Conservation (phyloP, 1,284 basidiomycete genomes). For the Sutorius eximius region DNA sequence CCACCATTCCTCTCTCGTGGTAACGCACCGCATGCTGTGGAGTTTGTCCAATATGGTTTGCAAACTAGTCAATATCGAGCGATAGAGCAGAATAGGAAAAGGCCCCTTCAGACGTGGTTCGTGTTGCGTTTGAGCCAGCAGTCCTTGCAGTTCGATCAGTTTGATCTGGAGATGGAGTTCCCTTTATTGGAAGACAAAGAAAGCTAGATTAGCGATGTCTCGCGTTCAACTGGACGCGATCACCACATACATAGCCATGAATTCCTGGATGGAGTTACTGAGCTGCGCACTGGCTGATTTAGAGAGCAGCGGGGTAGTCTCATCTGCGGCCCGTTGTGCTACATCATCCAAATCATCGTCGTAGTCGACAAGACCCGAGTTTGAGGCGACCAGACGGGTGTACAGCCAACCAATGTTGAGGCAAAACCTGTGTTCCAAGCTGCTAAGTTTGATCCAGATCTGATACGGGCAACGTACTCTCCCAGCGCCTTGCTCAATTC, state of each 20-base stretch:
- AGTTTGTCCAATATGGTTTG: conserved; percentile 89
- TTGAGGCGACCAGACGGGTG: conserved; percentile 74
- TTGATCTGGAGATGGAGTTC: conserved; percentile 92
- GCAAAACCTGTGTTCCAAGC: conserved; percentile 57
- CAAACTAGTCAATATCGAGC: conserved; percentile 79
- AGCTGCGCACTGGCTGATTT: conserved; percentile 43
- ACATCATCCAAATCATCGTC: conserved; percentile 32
- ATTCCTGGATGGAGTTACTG: conserved; percentile 71
- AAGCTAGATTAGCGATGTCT: conserved; percentile 5
- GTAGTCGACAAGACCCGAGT: conserved; percentile 59
- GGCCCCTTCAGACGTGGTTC: conserved; percentile 95
- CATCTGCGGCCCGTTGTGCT: conserved; percentile 19
- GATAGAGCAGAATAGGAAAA: conserved; percentile 82
- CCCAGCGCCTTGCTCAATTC: conserved; percentile 84
- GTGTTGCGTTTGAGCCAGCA: conserved; percentile 86
- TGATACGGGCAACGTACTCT: conserved; percentile 57
- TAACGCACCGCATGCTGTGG: conserved; percentile 95
- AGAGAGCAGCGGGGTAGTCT: conserved; percentile 41
- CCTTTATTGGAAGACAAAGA: conserved; percentile 46
- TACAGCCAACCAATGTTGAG: conserved; percentile 84
- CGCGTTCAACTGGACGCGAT: background rate
- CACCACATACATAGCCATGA: conserved; percentile 81
- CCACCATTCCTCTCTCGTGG: conserved; percentile 89
- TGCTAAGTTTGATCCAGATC: background rate
- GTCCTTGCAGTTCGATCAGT: conserved; percentile 77